These are phyloP conservation scores for Pseudogymnoascus sp. DNA, from an alignment of 2,329 filamentous ascomycete species.

Conservation along the genomic window DNA sequence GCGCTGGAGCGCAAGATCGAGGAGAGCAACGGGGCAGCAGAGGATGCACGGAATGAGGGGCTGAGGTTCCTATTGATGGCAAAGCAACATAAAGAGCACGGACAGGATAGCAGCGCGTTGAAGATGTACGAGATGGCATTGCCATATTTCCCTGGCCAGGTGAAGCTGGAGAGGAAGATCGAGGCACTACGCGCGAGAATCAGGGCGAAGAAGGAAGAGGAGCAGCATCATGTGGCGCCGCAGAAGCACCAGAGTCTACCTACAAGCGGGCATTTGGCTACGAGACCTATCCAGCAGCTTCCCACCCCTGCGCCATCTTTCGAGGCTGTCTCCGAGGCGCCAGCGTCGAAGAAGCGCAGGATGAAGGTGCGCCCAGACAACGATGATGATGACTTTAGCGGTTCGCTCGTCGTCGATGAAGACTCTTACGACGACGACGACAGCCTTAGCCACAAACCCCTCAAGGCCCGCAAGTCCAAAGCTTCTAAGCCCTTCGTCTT, in stretches of 20 bases:
- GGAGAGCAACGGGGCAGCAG: conserved; percentile 51
- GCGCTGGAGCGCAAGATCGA: conserved; percentile 82
- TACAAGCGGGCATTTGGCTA: conserved; percentile 16
- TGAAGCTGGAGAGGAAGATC: conserved; percentile 67
- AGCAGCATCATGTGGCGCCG: conserved; percentile 10
- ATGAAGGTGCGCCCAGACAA: conserved; percentile 18
- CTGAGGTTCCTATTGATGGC: conserved; percentile 83
- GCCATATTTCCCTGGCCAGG: conserved; percentile 78
- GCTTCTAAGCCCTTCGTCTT: conserved; percentile 23
- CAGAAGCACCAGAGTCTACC: conserved; percentile 8
- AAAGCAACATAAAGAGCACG: conserved; percentile 77
- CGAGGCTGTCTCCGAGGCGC: conserved; percentile 13
- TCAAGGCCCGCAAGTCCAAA: conserved; percentile 24
- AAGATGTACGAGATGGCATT: conserved; percentile 80
- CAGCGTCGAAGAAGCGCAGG: conserved; percentile 21
- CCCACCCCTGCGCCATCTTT: conserved; percentile 19
- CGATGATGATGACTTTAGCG: conserved; percentile 29
- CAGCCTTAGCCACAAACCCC: conserved; percentile 23
- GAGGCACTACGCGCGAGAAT: conserved; percentile 51
- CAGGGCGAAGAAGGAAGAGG: conserved; percentile 28
- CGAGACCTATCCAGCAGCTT: conserved; percentile 18
- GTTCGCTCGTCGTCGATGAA: conserved; percentile 28
- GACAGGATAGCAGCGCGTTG: conserved; percentile 69
- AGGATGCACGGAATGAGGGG: conserved; percentile 72
- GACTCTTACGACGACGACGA: conserved; percentile 33